Conservation (phyloP, 139 green algal genomes). For the Micractinium conductrix region DNA sequence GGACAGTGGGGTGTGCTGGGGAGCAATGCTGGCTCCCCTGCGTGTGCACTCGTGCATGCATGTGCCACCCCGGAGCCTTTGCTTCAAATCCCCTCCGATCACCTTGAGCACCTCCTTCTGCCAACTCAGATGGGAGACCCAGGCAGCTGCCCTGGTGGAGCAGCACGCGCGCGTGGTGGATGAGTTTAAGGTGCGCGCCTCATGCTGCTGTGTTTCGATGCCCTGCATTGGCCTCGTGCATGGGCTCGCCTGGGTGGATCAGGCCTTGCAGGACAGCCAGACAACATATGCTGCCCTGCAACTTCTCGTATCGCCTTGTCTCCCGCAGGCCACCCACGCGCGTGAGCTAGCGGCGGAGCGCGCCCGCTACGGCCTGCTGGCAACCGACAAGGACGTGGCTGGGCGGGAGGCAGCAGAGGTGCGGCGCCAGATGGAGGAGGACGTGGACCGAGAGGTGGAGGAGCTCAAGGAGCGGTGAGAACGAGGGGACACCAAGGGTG, state of each 20-base stretch:
- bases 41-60: too few relatives aligned
- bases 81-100: too few relatives aligned
- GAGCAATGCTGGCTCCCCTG: not conserved
- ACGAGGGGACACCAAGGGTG: too few relatives aligned
- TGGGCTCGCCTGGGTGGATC: too few relatives aligned
- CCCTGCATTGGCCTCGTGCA: too few relatives aligned
- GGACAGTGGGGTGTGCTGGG: not conserved
- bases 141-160: not conserved
- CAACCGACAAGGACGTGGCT: conserved; percentile 29
- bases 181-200: too few relatives aligned
- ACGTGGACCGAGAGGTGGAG: conserved; percentile 91
- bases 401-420: conserved; percentile 72
- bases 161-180: conserved; percentile 7
- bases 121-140: conserved; percentile 32
- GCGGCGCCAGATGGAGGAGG: conserved; percentile 90
- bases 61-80: not conserved
- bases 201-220: too few relatives aligned
- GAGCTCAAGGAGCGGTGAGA: conserved; percentile 87
- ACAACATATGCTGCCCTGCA: too few relatives aligned
- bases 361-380: conserved; percentile 34
- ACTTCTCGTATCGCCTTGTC: too few relatives aligned
- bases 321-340: conserved; percentile 15
- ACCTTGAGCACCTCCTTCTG: too few relatives aligned
- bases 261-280: too few relatives aligned
- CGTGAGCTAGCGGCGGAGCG: conserved; percentile 81